Conservation (phyloP, 73 alveolate species). For the Paramecium biaurelia region DNA sequence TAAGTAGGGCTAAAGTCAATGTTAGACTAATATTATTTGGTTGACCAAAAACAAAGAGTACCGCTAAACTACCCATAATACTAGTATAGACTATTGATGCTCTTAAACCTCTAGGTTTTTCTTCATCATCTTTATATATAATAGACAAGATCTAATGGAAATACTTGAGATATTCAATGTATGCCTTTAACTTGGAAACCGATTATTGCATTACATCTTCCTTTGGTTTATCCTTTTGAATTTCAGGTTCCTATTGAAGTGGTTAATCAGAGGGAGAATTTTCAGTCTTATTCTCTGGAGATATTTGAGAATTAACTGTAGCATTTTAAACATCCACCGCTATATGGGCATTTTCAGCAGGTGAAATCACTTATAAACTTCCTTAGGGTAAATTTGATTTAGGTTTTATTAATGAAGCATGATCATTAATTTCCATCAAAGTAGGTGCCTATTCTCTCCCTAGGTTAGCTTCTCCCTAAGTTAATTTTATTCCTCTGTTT, state of each 20-base stretch:
- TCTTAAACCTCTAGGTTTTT: not conserved
- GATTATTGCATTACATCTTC: not conserved
- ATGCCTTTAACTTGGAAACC: not conserved
- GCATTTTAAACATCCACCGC: not conserved
- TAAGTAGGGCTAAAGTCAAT: not conserved
- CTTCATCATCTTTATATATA: not conserved
- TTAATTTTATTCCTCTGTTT: not conserved
- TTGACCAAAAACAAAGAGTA: not conserved
- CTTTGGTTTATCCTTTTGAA: not conserved
- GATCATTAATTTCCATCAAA: not conserved
- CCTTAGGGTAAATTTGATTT: not conserved
- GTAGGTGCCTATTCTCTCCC: not conserved
- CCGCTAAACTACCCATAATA: slow-evolving; percentile 20
- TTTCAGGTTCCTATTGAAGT: not conserved
- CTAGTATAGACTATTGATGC: slow-evolving; percentile 12
- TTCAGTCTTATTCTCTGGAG: not conserved
- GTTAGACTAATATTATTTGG: not conserved
- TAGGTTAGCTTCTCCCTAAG: not conserved
- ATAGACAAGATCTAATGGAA: not conserved
- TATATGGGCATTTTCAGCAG: not conserved
- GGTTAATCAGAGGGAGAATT: not conserved
- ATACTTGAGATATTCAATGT: not conserved
- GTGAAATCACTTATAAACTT: not conserved
- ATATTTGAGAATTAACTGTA: not conserved
- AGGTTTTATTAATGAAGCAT: not conserved